phyloP scores from a whole-genome alignment of 2,329 filamentous ascomycete species.

The Pseudohalonectria lignicola region DNA sequence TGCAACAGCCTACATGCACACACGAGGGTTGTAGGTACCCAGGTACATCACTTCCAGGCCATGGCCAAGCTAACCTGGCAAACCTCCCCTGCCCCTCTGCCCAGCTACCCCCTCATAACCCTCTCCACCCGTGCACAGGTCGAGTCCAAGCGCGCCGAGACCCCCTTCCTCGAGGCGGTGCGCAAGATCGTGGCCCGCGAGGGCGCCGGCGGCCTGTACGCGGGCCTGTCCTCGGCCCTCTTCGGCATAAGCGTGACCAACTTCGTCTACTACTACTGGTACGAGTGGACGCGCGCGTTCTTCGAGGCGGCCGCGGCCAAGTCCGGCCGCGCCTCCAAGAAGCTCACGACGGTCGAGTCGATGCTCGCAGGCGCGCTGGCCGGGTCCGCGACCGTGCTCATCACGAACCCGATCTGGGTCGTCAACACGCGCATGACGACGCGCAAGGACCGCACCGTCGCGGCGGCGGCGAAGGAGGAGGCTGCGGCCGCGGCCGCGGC shows the following conservation, averaged over 20 bases:
- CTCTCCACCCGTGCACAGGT: slow-evolving; percentile 96
- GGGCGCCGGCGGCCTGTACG: slow-evolving; percentile 79
- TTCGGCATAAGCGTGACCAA: slow-evolving; percentile 98
- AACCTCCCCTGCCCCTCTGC: too few relatives aligned
- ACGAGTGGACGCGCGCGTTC: slow-evolving; percentile 86
- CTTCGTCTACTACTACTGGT: slow-evolving; percentile 99
- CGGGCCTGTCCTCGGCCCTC: slow-evolving; percentile 84
- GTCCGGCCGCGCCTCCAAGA: slow-evolving; percentile 62
- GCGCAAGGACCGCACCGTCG: slow-evolving; percentile 44
- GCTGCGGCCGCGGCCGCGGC: slow-evolving; percentile 12
- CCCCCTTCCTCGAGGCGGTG: slow-evolving; percentile 72
- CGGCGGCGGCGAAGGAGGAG: slow-evolving; percentile 19
- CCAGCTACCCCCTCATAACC: slow-evolving; percentile 88
- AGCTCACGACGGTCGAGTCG: slow-evolving; percentile 81
- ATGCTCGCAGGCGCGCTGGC: slow-evolving; percentile 94
- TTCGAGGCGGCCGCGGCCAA: slow-evolving; percentile 69
- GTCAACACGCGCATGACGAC: slow-evolving; percentile 98
- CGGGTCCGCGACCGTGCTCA: slow-evolving; percentile 83
- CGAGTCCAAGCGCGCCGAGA: slow-evolving; percentile 86
- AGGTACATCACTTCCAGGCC: too few relatives aligned
- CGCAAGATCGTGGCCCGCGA: slow-evolving; percentile 84
- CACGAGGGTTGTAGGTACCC: too few relatives aligned
- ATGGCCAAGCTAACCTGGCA: too few relatives aligned
- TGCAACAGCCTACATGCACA: too few relatives aligned
- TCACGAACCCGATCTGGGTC: slow-evolving; percentile 99